Base-by-base conservation (phyloP, 2,329 filamentous ascomycete species). In the Epichloe sibirici region DNA sequence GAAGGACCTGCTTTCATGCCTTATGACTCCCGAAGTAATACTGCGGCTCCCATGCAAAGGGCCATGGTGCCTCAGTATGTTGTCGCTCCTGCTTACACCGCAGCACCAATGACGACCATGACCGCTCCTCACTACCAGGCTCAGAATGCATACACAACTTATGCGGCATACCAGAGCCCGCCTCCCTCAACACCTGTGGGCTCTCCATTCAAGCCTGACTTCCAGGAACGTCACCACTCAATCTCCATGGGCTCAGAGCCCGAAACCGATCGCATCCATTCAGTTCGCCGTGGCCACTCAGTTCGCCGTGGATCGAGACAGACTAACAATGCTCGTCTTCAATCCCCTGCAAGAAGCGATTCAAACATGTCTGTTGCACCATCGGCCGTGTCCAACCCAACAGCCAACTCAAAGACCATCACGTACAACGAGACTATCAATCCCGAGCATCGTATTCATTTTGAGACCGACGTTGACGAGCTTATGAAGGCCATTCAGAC, bases 401-500 rank as follows among this genome's bases (percentile, higher is more conserved):
- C 57, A 17, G 56, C 61, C n/a, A 59, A 58, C 58, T 63, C 70
- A 35, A 74, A 72, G 62, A 70, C 66, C 11, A 71, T 74, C 53
- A 68, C 66, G 4, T 66, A 67, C 57, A 78, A 75, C 65, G 70
- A 70, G 57, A 69, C 72, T 9, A 69, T 74, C 34, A 65, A 72
- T 54, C 69, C 73, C 54, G 67, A 71, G 1, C 67, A 74, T 25
- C 72, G 78, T n/a, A 70, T 81, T 40, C 76, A 79, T 55, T 91
- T 90, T 65, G 77, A 80, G n/a, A 95, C 90, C 0, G 81, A 88
- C 54, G 83, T 96, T 39, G 90, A 96, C 65, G 83, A 82, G 43
- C 71, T 97, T 43, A 95, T 96, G 89, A 89, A 85, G 67, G 81
- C 85, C 0, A 91, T 96, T 45, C 90, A 95, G 66, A 73, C 79